phyloP scores from a whole-genome alignment of 1,139 yeast genomes.

The Candida sanyaensis region DNA sequence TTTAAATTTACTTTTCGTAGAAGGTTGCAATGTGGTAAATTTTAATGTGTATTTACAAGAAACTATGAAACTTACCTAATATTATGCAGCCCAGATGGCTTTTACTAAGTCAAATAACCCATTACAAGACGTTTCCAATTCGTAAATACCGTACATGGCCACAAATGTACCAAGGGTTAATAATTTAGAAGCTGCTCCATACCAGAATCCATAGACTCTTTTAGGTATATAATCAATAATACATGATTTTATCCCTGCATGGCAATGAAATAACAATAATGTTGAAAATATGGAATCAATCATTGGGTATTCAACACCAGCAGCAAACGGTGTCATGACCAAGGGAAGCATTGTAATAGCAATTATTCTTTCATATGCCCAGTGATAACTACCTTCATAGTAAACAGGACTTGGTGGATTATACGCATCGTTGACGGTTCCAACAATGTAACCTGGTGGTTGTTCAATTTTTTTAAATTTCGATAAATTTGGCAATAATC shows the following conservation, averaged over 20 bases:
- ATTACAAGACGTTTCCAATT: slow-evolving; percentile 52
- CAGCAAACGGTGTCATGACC: slow-evolving; percentile 67
- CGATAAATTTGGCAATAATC: slow-evolving; percentile 48
- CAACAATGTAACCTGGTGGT: slow-evolving; percentile 70
- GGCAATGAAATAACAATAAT: slow-evolving; percentile 68
- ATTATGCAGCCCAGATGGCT: slow-evolving; percentile 40
- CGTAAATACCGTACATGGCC: slow-evolving; percentile 68
- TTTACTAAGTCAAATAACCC: slow-evolving; percentile 55
- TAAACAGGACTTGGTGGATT: slow-evolving; percentile 60
- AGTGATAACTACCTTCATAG: slow-evolving; percentile 83
- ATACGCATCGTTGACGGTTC: slow-evolving; percentile 81
- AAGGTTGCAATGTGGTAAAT: neutral
- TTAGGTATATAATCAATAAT: slow-evolving; percentile 86
- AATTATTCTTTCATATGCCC: slow-evolving; percentile 78
- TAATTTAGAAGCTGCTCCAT: slow-evolving; percentile 60
- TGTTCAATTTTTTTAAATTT: slow-evolving; percentile 60
- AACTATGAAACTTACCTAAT: neutral
- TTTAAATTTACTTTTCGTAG: too few species aligned
- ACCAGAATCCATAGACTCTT: slow-evolving; percentile 71
- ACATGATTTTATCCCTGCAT: slow-evolving; percentile 82
- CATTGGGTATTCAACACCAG: slow-evolving; percentile 64
- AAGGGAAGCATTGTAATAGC: slow-evolving; percentile 76
- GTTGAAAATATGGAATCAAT: slow-evolving; percentile 70
- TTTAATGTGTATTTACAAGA: neutral
- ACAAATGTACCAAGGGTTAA: slow-evolving; percentile 64